Evolutionary conservation across 2,329 filamentous ascomycete species (phyloP).

Genomic region (Arthrobotrys musiformis): DNA sequence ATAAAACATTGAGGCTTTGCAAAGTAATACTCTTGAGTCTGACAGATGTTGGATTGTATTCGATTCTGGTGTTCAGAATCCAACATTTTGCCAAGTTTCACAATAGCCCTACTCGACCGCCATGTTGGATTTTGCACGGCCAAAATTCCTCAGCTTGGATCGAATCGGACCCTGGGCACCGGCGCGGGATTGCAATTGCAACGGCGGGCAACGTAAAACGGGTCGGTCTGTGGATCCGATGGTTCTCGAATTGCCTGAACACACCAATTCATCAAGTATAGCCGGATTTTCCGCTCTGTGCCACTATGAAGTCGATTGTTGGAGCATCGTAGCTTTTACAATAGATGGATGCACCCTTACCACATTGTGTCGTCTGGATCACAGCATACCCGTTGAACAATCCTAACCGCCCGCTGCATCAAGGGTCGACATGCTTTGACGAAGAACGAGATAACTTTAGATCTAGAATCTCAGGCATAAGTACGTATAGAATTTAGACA

Average conservation of each 20-base stretch:
- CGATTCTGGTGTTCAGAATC: not conserved
- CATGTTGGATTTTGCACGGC: slow-evolving; percentile 17
- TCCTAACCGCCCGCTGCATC: slow-evolving; percentile 15
- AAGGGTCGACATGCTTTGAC: slow-evolving; percentile 14
- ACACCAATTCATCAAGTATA: too few species aligned
- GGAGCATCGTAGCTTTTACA: not conserved
- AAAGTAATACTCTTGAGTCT: slow-evolving; percentile 5
- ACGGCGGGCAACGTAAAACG: not conserved
- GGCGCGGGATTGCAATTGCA: not conserved
- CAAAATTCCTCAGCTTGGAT: slow-evolving; percentile 3
- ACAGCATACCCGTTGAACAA: slow-evolving; percentile 15
- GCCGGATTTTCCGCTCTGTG: slow-evolving; percentile 3
- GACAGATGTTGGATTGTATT: not conserved
- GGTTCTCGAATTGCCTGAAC: not conserved
- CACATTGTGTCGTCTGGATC: not conserved
- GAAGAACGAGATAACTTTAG: slow-evolving; percentile 17
- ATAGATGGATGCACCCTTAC: not conserved
- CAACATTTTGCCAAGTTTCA: slow-evolving; percentile 8
- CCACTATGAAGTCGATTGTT: not conserved
- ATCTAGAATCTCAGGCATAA: not conserved
- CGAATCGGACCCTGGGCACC: not conserved
- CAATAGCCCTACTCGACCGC: not conserved
- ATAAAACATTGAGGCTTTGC: slow-evolving; percentile 1
- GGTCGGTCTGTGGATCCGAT: not conserved
- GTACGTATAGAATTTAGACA: not conserved